Percentiles rank a stretch among this genome's conserved stretches.
Evolutionary conservation across 2,329 filamentous ascomycete species (phyloP).

Genomic region (Fusarium clavum): DNA sequence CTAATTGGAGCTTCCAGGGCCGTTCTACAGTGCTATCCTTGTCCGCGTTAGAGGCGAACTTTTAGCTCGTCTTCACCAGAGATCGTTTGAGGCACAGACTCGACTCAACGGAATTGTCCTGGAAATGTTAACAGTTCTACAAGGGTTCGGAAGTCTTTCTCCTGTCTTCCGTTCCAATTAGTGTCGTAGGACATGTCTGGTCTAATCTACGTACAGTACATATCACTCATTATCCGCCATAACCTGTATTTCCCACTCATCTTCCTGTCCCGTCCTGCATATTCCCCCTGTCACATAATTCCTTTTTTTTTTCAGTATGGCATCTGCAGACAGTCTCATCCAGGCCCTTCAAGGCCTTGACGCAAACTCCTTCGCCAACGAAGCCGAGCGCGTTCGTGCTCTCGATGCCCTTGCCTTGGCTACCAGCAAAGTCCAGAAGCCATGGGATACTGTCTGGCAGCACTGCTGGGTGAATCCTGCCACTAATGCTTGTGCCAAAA

Average conservation of each 20-base stretch:
- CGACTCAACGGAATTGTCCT: background rate
- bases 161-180: background rate
- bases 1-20: background rate
- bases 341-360: constrained; percentile 43
- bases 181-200: background rate
- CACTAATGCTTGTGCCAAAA: constrained; percentile 52
- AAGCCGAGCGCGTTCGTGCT: constrained; percentile 50
- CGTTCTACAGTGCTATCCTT: background rate
- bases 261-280: background rate
- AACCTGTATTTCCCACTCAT: background rate
- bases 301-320: constrained; percentile 26
- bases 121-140: background rate
- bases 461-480: constrained; percentile 51
- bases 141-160: background rate
- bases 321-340: constrained; percentile 44
- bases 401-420: constrained; percentile 50
- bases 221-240: background rate
- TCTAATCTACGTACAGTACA: background rate
- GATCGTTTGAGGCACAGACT: constrained; percentile 3
- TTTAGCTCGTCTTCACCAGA: background rate
- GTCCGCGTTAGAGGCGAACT: background rate
- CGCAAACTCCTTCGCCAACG: constrained; percentile 47
- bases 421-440: constrained; percentile 50
- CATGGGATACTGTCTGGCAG: constrained; percentile 55
- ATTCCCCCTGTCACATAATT: background rate